Evolutionary conservation across 306 rosid species (phyloP), one percentile per base, ranked within the genome.

Genomic region (Leucaena leucocephala): DNA sequence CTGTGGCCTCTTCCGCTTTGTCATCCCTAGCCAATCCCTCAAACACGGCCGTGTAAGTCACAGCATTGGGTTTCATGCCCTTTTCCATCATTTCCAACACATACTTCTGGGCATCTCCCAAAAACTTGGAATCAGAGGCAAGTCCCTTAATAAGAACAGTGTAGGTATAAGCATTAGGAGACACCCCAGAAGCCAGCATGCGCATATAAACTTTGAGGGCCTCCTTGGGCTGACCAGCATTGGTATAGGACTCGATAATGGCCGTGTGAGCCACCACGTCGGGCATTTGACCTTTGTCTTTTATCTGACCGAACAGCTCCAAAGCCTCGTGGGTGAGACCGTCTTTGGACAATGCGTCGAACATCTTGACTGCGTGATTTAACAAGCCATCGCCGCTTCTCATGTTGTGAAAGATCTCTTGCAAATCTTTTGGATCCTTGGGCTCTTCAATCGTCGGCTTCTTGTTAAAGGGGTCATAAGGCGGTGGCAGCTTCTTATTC

Each of bases 321-420:
- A 92, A 27, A 0, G 98, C 96, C 68, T 89, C 93, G 55, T 94
- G 93, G 73, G 97, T 89, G 22, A 86, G 83, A 15, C 96, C 96
- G 39, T 90, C 91, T 54, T 89, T 86, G 42, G 97, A 92, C 96
- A 94, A 89, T 55, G 77, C 93, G 91, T 90, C 97, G 92, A 94
- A 90, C 97, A 92, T 92, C 91, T 92, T 90, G n/a, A 83, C 90
- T 34, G 96, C 96, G 65, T 87, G 86, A 72, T 83, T 89, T 27
- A 84, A 69, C 38, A 94, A 49, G 14, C 96, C 96, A 0, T 94
- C 91, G 34, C 82, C 85, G 34, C 35, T 75, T 22, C 90, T 71
- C 92, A 89, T 88, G 45, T 88, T 75, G 83, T 89, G 93, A 72
- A 94, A 94, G 4, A 90, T 84, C 77, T 88, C 84, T 38, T 90